phyloP scores from a whole-genome alignment of 2,329 filamentous ascomycete genomes.

The Calonectria ilicicola region DNA sequence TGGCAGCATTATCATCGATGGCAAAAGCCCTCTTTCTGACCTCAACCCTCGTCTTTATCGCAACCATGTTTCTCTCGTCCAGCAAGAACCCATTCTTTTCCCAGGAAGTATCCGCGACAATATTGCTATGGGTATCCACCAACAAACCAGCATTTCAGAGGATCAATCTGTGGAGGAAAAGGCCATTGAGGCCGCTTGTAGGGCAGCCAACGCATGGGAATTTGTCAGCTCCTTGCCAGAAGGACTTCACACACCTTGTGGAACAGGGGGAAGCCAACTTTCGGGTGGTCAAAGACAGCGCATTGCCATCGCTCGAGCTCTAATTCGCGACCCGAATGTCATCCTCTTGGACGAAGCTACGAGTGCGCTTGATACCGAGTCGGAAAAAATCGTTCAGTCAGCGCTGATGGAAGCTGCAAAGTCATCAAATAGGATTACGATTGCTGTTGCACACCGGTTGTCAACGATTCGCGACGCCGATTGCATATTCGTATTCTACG shows the following conservation, averaged over 20 bases:
- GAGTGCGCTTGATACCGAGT: conserved; percentile 14
- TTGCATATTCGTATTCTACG: conserved; percentile 50
- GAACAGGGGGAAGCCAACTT: conserved; percentile 45
- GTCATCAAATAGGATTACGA: conserved; percentile 18
- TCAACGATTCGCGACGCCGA: conserved; percentile 32
- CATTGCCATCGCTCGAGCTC: conserved; percentile 66
- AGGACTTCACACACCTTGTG: conserved; percentile 48
- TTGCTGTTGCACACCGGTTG: conserved; percentile 43
- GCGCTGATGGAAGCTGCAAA: conserved; percentile 6
- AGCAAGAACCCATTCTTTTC: conserved; percentile 74
- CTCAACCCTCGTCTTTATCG: conserved; percentile 52
- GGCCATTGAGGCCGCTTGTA: conserved; percentile 54
- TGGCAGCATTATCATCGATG: conserved; percentile 59
- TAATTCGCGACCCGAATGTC: conserved; percentile 11
- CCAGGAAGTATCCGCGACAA: conserved; percentile 84
- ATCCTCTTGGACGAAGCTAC: conserved; percentile 4
- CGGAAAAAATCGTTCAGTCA: neutral
- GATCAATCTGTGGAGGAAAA: conserved; percentile 21
- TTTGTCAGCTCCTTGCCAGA: conserved; percentile 49
- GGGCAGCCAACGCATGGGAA: conserved; percentile 58
- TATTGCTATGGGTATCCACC: conserved; percentile 64
- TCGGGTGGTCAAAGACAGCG: conserved; percentile 69
- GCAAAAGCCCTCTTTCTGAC: conserved; percentile 34
- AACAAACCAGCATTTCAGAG: neutral
- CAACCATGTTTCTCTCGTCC: conserved; percentile 62